These are phyloP conservation scores for Prinsepia uniflora DNA, from an alignment of 306 rosid species.

Conservation along the genomic window DNA sequence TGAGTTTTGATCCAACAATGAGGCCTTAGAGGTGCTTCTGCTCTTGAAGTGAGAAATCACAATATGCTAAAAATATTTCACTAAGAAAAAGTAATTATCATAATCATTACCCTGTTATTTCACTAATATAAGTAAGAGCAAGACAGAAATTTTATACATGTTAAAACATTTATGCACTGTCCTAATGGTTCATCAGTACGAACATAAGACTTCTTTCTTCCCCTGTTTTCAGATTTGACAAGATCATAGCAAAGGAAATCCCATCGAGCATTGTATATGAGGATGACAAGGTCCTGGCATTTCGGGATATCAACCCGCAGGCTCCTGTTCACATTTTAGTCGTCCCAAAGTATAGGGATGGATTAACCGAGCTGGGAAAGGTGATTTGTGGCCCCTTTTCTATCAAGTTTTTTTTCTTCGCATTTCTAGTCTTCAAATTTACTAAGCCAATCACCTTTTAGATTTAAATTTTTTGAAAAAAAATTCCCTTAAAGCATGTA, in stretches of 20 bases:
- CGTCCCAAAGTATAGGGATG: conserved; percentile 86
- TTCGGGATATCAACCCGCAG: conserved; percentile 74
- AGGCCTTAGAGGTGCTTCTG: neutral
- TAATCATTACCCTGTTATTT: neutral
- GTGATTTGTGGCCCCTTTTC: conserved; percentile 25
- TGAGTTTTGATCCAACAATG: neutral
- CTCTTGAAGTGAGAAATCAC: neutral
- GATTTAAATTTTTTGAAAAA: neutral
- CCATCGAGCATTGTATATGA: conserved; percentile 72
- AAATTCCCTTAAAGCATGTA: neutral
- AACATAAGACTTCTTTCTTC: neutral
- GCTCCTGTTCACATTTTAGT: conserved; percentile 89
- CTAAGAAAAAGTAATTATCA: neutral
- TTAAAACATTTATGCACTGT: neutral
- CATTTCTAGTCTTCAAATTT: neutral
- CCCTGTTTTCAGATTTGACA: conserved; percentile 63
- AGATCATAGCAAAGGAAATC: conserved; percentile 88
- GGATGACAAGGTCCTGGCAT: conserved; percentile 76
- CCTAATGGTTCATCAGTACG: neutral
- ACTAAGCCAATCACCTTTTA: neutral
- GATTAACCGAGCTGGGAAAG: conserved; percentile 73
- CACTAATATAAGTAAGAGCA: neutral
- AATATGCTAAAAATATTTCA: neutral
- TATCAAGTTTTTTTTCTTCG: neutral
- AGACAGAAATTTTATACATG: neutral